Evolutionary conservation across 164 flowering plant genomes (phyloP).

Genomic region (Saururus chinensis): DNA sequence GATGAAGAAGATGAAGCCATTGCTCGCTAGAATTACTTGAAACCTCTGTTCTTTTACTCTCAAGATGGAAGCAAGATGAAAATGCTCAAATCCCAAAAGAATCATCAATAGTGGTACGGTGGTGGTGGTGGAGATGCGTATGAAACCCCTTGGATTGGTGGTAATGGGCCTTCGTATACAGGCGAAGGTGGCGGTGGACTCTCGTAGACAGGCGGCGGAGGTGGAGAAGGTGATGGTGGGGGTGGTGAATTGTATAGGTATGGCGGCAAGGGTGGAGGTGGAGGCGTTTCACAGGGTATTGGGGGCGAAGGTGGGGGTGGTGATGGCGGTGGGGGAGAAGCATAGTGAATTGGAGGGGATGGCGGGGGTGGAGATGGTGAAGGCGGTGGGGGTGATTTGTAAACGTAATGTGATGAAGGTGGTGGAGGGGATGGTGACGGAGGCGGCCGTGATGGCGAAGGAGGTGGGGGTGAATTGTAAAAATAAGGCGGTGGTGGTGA

Average conservation of each 20-base stretch:
- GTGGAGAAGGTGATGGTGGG: conserved; percentile 7
- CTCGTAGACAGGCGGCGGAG: conserved; percentile 9
- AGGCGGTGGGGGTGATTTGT: background rate
- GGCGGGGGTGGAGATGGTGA: background rate
- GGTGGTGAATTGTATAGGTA: conserved; percentile 6
- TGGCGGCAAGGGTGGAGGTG: conserved; percentile 6
- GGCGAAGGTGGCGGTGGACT: conserved; percentile 37
- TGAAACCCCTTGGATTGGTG: conserved; percentile 50
- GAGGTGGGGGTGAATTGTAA: conserved; percentile 1
- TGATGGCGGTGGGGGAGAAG: conserved; percentile 10
- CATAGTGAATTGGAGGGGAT: conserved; percentile 3
- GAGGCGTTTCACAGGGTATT: conserved; percentile 22
- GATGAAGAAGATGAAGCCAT: conserved; percentile 13
- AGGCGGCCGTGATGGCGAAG: conserved; percentile 9
- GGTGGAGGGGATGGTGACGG: conserved; percentile 8
- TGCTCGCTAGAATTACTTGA: conserved; percentile 8
- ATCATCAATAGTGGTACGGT: conserved; percentile 46
- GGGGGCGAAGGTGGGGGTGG: conserved; percentile 22
- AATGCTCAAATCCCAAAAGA: conserved; percentile 44
- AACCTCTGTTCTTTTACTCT: background rate
- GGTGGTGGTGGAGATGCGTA: conserved; percentile 74
- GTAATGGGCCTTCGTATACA: conserved; percentile 60
- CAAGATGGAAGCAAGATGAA: conserved; percentile 22
- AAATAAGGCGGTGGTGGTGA: conserved; percentile 4
- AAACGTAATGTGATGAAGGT: background rate